phyloP scores from a whole-genome alignment of 2,329 filamentous ascomycete species.

The Verticillium nonalfalfae region DNA sequence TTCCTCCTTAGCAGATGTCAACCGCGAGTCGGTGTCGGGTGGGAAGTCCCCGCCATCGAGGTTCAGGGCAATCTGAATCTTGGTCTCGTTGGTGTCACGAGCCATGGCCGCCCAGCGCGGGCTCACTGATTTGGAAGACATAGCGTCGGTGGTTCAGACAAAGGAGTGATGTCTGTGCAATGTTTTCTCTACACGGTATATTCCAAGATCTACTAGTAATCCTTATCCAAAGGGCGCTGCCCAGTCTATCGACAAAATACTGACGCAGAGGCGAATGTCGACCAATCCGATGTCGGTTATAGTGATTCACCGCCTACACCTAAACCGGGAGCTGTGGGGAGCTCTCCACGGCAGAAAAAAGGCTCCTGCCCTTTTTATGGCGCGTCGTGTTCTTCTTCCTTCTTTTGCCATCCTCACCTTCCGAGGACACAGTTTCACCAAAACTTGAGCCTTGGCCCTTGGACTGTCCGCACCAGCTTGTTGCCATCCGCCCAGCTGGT shows the following conservation, averaged over 20 bases:
- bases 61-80: constrained; percentile 87
- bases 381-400: neutral
- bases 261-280: neutral
- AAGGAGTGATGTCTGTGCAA: neutral
- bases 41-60: constrained; percentile 83
- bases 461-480: neutral
- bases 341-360: constrained; percentile 1
- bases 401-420: neutral
- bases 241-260: neutral
- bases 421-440: constrained; percentile 2
- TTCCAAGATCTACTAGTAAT: neutral
- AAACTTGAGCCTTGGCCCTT: neutral
- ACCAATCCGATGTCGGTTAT: constrained; percentile 3
- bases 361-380: neutral
- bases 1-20: constrained; percentile 41
- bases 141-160: neutral
- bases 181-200: neutral
- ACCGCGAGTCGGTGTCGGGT: constrained; percentile 51
- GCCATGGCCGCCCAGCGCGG: constrained; percentile 69
- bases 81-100: constrained; percentile 96
- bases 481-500: neutral
- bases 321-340: constrained; percentile 1
- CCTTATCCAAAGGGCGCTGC: neutral
- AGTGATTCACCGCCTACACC: neutral
- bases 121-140: constrained; percentile 8